Evolutionary conservation across 495 filamentous ascomycete species (phyloP).

Genomic region (Xeromyces bisporus): DNA sequence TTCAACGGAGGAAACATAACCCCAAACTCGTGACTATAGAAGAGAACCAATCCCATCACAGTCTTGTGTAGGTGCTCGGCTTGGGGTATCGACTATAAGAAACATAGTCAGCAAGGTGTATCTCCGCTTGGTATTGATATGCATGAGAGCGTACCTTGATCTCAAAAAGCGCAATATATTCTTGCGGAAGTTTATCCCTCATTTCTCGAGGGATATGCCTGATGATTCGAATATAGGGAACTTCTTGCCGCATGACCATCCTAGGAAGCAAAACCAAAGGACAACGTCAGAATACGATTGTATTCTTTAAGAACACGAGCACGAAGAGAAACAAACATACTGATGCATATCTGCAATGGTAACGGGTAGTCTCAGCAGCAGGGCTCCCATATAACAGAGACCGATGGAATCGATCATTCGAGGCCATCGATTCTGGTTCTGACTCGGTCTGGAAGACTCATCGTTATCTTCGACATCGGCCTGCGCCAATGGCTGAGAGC

Average conservation of each 20-base stretch:
- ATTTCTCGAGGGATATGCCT: slow-evolving; percentile 45
- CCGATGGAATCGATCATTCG: slow-evolving; percentile 45
- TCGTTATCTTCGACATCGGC: slow-evolving; percentile 12
- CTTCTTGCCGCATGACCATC: slow-evolving; percentile 28
- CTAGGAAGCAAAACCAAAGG: slow-evolving; percentile 7
- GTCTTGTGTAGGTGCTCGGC: slow-evolving; percentile 44
- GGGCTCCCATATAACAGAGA: slow-evolving; percentile 47
- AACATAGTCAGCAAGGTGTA: slow-evolving; percentile 1
- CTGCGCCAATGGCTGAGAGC: slow-evolving; percentile 30
- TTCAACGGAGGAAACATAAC: slow-evolving; percentile 62
- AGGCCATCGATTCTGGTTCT: slow-evolving; percentile 27
- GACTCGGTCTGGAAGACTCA: slow-evolving; percentile 10
- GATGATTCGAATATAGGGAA: slow-evolving; percentile 28
- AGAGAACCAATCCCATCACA: slow-evolving; percentile 40
- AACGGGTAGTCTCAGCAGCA: slow-evolving; percentile 47
- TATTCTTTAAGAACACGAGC: too few relatives aligned
- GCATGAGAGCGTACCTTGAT: slow-evolving; percentile 27
- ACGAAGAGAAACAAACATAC: slow-evolving; percentile 18
- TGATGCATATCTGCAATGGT: slow-evolving; percentile 45
- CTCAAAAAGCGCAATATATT: slow-evolving; percentile 40
- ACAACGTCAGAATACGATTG: background rate
- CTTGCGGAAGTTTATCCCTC: slow-evolving; percentile 42
- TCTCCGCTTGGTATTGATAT: background rate
- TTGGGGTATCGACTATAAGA: slow-evolving; percentile 20
- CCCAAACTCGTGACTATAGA: slow-evolving; percentile 48